These are phyloP conservation scores for Rhamnella rubrinervis DNA, from an alignment of 331 rosid genomes.

Conservation along the genomic window DNA sequence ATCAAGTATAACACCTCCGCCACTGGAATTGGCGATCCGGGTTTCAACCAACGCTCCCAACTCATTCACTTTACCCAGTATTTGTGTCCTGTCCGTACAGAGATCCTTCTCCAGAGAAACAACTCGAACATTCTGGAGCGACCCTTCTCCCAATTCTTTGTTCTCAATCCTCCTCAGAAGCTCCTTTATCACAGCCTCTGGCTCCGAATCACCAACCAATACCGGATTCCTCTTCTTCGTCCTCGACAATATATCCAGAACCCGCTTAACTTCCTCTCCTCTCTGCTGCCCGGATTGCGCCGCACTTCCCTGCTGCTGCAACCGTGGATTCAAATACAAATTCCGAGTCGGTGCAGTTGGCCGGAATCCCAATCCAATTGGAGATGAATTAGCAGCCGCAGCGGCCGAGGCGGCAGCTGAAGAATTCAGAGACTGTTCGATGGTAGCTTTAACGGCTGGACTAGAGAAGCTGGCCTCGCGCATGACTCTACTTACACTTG, in stretches of 20 bases:
- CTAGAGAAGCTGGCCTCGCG: constrained; percentile 93
- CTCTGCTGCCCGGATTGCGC: constrained; percentile 45
- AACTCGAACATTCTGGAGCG: constrained; percentile 44
- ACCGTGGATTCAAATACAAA: constrained; percentile 71
- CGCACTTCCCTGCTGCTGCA: constrained; percentile 57
- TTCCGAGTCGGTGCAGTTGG: constrained; percentile 38
- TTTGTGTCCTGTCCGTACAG: constrained; percentile 50
- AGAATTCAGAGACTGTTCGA: constrained; percentile 72
- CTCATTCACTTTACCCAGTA: constrained; percentile 50
- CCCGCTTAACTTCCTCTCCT: constrained; percentile 63
- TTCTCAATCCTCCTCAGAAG: constrained; percentile 66
- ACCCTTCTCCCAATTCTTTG: constrained; percentile 59
- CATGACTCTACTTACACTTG: constrained; percentile 96
- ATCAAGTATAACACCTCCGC: constrained; percentile 56
- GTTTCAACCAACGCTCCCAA: constrained; percentile 64
- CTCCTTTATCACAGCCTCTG: constrained; percentile 66
- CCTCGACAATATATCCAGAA: constrained; percentile 58
- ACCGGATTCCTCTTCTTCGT: constrained; percentile 79
- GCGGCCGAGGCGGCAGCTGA: constrained; percentile 27
- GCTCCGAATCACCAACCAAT: constrained; percentile 86
- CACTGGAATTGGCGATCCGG: constrained; percentile 38
- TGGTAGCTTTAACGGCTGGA: constrained; percentile 88
- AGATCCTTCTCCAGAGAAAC: constrained; percentile 72
- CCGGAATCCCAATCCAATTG: constrained; percentile 69
- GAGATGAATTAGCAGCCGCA: constrained; percentile 39